Base-by-base conservation (phyloP, 345 rosid genomes). In the Eucalyptus albens region DNA sequence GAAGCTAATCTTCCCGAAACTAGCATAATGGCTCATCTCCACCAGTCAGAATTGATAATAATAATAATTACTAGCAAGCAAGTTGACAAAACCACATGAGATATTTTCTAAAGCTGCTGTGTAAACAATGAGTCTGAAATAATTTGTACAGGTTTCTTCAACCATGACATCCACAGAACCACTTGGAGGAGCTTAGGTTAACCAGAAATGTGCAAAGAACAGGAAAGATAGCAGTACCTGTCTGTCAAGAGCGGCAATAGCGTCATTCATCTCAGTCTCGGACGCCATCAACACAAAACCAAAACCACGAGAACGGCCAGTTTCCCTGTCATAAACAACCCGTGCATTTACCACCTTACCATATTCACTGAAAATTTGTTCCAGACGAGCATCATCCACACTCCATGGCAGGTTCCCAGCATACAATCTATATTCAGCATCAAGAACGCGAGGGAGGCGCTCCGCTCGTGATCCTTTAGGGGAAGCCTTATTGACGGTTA, bases 281-380 rank as follows among this genome's bases (percentile, higher is more conserved):
- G 91, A 87, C 49, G 97, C 91, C 99, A 97, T 97, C 3, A 96
- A 92, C 80, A 97, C 99, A 90, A 97, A 97, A 45, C 99, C 99
- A 59, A 97, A 97, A 72, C 99, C 99, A 90, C 99, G 98, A 51
- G 99, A 97, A 37, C 99, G 99, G 86, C 99, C 98, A 50, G 95
- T 94, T 81, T 96, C 98, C 92, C 99, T 93, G 91, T 97, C 99
- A 88, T 88, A 94, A 37, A 97, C 95, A 53, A 97, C 98, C 27
- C 95, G 94, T 67, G 99, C 96, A 91, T 93, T 94, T 88, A 94
- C 92, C 89, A 97, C 98, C 94, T 97, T 97, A 50, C 99, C 98
- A 88, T 97, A 96, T 90, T 96, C 97, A 60, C 98, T 97, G 89
- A 97, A 97, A 86, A 97, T 89, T 89, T 97, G 97, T 90, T 96